Evolutionary conservation across 805 yeast genomes (phyloP).

Genomic region (Wickerhamiella cacticola): DNA sequence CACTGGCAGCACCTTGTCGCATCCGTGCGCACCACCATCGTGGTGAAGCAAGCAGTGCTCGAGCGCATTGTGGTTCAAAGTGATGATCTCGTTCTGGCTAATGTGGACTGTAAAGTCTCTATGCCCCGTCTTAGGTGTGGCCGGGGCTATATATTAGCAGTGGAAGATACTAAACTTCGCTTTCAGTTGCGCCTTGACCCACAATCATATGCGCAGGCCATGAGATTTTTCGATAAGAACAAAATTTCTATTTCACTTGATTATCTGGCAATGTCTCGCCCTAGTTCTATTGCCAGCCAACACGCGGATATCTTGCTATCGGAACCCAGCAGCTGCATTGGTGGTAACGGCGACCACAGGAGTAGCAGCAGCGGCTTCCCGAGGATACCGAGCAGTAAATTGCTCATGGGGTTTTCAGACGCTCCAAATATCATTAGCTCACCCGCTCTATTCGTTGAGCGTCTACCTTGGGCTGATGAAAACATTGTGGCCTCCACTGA

Average conservation of each 20-base stretch:
- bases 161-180: not conserved
- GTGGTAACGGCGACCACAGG: not conserved
- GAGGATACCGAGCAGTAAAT: slow-evolving; percentile 1
- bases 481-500: not conserved
- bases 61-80: not conserved
- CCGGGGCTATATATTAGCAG: not conserved
- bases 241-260: not conserved
- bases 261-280: not conserved
- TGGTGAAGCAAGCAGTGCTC: not conserved
- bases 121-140: not conserved
- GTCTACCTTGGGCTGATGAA: not conserved
- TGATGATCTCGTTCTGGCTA: not conserved
- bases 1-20: slow-evolving; percentile 7
- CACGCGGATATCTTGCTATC: not conserved
- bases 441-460: not conserved
- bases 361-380: not conserved
- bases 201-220: not conserved
- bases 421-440: not conserved
- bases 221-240: not conserved
- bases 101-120: not conserved
- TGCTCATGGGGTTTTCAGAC: not conserved
- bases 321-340: not conserved
- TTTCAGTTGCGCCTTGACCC: not conserved
- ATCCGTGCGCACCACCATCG: not conserved
- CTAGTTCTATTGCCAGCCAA: not conserved